Conservation (phyloP, 257 asterid genomes). For the Solanum arcanum region DNA sequence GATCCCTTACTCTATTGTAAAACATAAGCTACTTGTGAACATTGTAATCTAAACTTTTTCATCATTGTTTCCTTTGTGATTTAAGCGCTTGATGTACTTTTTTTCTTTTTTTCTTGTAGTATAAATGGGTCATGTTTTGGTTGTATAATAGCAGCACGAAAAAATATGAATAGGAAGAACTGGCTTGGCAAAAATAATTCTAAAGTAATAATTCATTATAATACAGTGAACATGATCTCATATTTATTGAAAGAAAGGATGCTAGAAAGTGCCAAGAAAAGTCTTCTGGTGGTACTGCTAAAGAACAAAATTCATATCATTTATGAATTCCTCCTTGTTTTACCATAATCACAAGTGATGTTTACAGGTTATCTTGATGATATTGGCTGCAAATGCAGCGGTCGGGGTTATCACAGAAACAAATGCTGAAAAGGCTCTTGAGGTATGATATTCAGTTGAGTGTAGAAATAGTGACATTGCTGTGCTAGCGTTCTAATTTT, state of each 20-base stretch:
- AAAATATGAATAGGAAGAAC: background rate
- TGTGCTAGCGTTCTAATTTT: background rate
- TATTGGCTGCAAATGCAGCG: conserved; percentile 99
- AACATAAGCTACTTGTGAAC: background rate
- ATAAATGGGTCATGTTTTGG: background rate
- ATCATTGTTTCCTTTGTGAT: background rate
- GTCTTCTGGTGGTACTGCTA: background rate
- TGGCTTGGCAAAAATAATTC: background rate
- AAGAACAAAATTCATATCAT: background rate
- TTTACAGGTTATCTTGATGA: conserved; percentile 82
- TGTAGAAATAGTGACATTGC: background rate
- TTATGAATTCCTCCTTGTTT: background rate
- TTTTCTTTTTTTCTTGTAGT: background rate
- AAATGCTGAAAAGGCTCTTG: conserved; percentile 97
- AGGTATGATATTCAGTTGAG: conserved; percentile 41
- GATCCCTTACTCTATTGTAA: background rate
- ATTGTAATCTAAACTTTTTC: background rate
- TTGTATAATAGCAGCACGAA: background rate
- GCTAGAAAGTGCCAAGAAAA: background rate
- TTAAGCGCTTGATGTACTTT: background rate
- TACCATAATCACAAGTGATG: background rate
- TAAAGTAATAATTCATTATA: background rate
- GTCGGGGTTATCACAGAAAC: conserved; percentile 99
- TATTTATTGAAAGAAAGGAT: background rate
- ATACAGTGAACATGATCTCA: background rate